Base-by-base conservation (phyloP, 345 rosid genomes). In the Kernera saxatilis region DNA sequence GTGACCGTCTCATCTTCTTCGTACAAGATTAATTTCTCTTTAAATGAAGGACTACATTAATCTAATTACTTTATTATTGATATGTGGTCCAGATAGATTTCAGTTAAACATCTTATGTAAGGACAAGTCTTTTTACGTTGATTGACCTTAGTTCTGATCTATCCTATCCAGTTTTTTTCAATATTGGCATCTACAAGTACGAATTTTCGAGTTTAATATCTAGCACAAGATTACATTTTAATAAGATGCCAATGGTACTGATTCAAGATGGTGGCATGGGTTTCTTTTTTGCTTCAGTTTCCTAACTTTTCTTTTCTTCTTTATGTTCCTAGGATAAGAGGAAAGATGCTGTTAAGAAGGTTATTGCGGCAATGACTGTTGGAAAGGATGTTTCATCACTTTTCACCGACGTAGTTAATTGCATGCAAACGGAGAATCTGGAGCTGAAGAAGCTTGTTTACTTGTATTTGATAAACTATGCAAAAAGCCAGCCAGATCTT, bases 271-370 rank as follows among this genome's bases (percentile, higher is more conserved):
- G 60, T 39, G 73, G 14, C 70, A 50, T 64, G 19, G 8, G 51
- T 65, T 37, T 35, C 27, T 58, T 52, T 30, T 18, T 10, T 69
- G 15, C 75, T 66, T 12, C 72, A 77, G 5, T 37, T 17, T 58
- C 1, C 2, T 49, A 37, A 26, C 8, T 5, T 48, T 13, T 55
- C 4, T 55, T 44, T 13, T 8, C 0, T 35, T 33, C 1, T 15
- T 46, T 10, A 8, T 66, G 32, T 57, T 39, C 8, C 0, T 77
- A 93, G 97, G 96, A 93, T 81, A 91, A 91, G 87, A 85, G 96
- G 82, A 93, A 91, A 79, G 98, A 93, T 85, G 97, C 97, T 25
- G 98, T 91, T 56, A 89, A 93, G 79, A 93, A 93, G 84, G 98
- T 93, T 71, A 93, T 91, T 75, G 98, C 96, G 33, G 96, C 97